Base-by-base conservation (phyloP, 1,284 basidiomycete species). In the Tylopilus orsonianus region DNA sequence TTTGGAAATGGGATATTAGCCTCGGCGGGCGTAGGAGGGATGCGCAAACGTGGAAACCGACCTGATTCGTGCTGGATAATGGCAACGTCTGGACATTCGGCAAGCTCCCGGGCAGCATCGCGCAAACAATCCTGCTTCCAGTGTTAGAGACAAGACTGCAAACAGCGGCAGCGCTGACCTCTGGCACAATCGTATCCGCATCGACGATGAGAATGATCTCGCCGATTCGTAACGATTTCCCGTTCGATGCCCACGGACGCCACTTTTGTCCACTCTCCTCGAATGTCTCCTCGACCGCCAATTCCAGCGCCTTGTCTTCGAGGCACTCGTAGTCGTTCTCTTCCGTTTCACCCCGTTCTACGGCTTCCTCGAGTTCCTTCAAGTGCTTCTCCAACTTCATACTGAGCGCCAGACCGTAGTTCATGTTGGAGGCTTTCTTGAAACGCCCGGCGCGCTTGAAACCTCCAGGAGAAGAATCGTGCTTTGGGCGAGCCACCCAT, bases 341-440 rank as follows among this genome's bases (percentile, higher is more conserved):
- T 10, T 61, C 65, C n/a, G 69, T 61, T 1, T 70, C 69, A 1
- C 65, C 64, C 18, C 52, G 45, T 26, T 61, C 64, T 5, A 61
- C 62, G 1, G 57, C 68, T 6, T 72, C 73, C 48, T 82, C 77
- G 20, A 85, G 70, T 10, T 57, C 67, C 18, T 70, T 61, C 42
- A 92, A 78, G 57, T 89, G 80, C 62, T 81, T 80, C 68, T 94
- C 90, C 58, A 89, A 9, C 41, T 93, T 89, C 56, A 88, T 77
- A 44, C 85, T 88, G 9, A 93, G 73, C 33, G 74, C 72, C 18
- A 90, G 75, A 0, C 80, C 89, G 65, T 90, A 92, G 68, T 94
- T 94, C 86, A 93, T 90, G 68, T 94, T 93, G 4, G 83, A 85
- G 0, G 88, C 90, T 67, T 93, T 93, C 75, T 93, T 93, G 80